Evolutionary conservation across 2,329 filamentous ascomycete species (phyloP).

Genomic region (Lecanicillium sp.): DNA sequence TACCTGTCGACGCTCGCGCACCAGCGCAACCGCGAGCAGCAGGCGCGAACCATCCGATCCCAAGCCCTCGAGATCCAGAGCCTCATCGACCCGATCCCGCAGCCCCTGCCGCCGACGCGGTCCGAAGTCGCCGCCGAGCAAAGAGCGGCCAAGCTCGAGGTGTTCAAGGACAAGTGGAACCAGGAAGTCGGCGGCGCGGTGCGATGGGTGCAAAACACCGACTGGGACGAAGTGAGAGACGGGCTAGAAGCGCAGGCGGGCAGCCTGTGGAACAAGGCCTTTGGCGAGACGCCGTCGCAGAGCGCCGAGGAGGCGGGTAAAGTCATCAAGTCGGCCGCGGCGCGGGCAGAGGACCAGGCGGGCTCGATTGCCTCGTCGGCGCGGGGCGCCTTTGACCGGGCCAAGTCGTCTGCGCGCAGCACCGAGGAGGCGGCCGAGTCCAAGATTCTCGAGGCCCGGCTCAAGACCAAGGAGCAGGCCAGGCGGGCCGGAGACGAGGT

Average conservation of each 20-base stretch:
- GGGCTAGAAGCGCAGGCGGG: conserved; percentile 42
- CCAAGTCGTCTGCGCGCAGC: conserved; percentile 19
- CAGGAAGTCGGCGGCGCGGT: conserved; percentile 61
- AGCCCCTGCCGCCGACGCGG: conserved; percentile 40
- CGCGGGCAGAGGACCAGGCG: conserved; percentile 25
- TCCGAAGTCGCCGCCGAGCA: conserved; percentile 43
- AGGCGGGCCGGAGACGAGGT: conserved; percentile 13
- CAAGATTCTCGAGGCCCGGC: conserved; percentile 19
- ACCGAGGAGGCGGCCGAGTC: conserved; percentile 19
- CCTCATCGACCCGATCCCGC: conserved; percentile 41
- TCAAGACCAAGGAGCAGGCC: conserved; percentile 15
- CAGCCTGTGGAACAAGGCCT: conserved; percentile 34
- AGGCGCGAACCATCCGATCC: conserved; percentile 47
- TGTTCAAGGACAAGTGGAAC: conserved; percentile 74
- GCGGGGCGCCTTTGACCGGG: conserved; percentile 25
- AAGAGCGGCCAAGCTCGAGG: conserved; percentile 52
- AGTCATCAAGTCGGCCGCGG: conserved; percentile 21
- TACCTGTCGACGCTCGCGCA: conserved; percentile 67
- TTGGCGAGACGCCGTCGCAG: conserved; percentile 21
- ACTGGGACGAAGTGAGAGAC: conserved; percentile 57
- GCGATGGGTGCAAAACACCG: conserved; percentile 55
- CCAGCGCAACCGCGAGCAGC: conserved; percentile 56
- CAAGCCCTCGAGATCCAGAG: conserved; percentile 47
- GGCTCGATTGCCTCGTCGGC: conserved; percentile 24
- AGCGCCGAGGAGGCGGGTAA: conserved; percentile 18